phyloP scores from a whole-genome alignment of 441 rosid genomes.

The Erysimum cheiri region DNA sequence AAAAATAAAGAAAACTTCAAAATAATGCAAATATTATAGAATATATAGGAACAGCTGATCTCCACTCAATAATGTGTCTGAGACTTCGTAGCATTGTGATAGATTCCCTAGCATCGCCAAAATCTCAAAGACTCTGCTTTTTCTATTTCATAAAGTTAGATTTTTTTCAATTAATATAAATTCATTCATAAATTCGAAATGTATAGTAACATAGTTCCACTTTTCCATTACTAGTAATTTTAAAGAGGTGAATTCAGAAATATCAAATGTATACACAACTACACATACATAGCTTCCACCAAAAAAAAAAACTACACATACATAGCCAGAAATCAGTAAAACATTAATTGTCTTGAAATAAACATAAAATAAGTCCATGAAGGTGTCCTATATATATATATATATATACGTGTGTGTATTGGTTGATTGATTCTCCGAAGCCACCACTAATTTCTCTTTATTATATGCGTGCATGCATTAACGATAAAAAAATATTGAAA shows the following conservation, averaged over 20 bases:
- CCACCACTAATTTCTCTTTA: conserved; percentile 21
- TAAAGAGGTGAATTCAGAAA: background rate
- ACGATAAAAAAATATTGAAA: background rate
- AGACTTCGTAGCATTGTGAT: conserved; percentile 25
- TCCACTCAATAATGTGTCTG: conserved; percentile 16
- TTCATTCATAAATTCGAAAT: background rate
- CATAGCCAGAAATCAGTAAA: background rate
- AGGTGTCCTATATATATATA: too few species aligned
- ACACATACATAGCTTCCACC: background rate
- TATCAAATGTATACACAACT: background rate
- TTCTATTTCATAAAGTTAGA: conserved; percentile 3
- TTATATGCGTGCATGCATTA: conserved; percentile 3
- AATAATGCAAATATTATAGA: conserved; percentile 6
- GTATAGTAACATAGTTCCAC: background rate
- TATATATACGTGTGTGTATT: too few species aligned
- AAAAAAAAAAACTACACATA: too few species aligned
- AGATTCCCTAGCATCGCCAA: conserved; percentile 22
- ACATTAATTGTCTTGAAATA: background rate
- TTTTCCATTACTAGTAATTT: background rate
- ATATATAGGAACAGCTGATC: background rate
- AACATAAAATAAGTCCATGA: background rate
- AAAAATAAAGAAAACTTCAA: background rate
- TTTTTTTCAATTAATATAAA: background rate
- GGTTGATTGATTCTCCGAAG: background rate
- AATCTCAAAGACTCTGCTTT: background rate